A percentile compares a stretch with the other conserved stretches of the same genome.
Evolutionary conservation across 1,139 yeast genomes (phyloP).

Genomic region (Petasospora rhodanensis): DNA sequence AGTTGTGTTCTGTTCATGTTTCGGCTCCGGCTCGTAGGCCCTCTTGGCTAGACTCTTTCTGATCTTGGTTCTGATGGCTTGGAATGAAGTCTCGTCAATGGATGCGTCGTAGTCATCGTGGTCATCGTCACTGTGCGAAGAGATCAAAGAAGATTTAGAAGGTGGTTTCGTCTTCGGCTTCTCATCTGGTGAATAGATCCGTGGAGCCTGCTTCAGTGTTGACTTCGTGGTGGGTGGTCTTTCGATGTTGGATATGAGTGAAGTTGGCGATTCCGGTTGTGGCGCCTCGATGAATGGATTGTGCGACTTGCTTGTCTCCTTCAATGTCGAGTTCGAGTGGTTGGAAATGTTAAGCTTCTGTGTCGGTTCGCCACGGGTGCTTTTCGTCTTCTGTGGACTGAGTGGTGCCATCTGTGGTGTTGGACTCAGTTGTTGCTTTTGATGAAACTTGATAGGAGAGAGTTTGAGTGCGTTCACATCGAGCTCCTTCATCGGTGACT

Average conservation of each 20-base stretch:
- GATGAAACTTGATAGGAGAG: constrained; percentile 18
- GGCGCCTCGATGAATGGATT: constrained; percentile 9
- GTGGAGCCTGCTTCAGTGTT: constrained; percentile 1
- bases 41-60: constrained; percentile 23
- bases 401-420: neutral
- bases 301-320: neutral
- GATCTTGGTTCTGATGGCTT: constrained; percentile 29
- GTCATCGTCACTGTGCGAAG: constrained; percentile 5
- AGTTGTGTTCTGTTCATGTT: constrained; percentile 5
- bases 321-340: neutral
- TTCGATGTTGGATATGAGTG: too few species aligned
- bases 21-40: constrained; percentile 9
- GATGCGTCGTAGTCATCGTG: constrained; percentile 18
- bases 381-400: too few species aligned
- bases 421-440: constrained; percentile 2
- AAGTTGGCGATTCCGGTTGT: neutral
- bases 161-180: neutral
- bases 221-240: neutral
- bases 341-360: neutral
- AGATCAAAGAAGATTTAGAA: neutral
- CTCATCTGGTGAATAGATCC: constrained; percentile 3
- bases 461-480: constrained; percentile 15
- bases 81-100: constrained; percentile 26
- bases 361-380: too few species aligned
- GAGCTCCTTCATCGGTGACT: constrained; percentile 20